phyloP scores from a whole-genome alignment of 2,329 filamentous ascomycete genomes.

The Fusarium mexicanum region DNA sequence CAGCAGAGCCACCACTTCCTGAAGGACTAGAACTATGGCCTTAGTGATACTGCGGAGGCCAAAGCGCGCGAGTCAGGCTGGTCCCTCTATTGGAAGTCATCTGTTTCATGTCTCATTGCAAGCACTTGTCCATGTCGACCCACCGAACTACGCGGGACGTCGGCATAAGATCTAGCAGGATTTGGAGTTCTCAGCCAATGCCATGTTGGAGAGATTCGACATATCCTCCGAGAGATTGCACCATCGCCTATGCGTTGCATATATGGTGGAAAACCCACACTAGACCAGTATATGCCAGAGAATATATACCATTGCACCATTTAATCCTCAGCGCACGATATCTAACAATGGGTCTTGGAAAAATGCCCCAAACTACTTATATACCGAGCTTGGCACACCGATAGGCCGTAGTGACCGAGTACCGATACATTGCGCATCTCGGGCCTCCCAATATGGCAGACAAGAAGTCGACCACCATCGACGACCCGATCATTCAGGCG shows the following conservation, averaged over 20 bases:
- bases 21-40: background rate
- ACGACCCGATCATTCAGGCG: background rate
- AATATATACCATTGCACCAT: background rate
- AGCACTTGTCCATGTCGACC: background rate
- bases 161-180: background rate
- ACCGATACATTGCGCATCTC: background rate
- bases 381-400: background rate
- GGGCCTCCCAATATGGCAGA: background rate
- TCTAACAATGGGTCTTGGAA: too few species aligned
- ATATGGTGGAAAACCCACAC: background rate
- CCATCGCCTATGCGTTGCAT: background rate
- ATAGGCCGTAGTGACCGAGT: background rate
- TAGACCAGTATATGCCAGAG: background rate
- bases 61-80: background rate
- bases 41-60: fast-evolving
- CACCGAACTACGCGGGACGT: background rate
- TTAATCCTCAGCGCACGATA: background rate
- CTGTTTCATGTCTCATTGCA: background rate
- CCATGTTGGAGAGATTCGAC: background rate
- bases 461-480: background rate
- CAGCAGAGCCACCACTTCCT: background rate
- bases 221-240: background rate
- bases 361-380: background rate
- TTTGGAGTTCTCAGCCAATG: background rate
- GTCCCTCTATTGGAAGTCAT: background rate